A percentile compares a stretch with the other conserved stretches of the same genome.
These are phyloP conservation scores for Eremothecium cymbalariae DNA, from an alignment of 1,139 yeast species.

Conservation along the genomic window DNA sequence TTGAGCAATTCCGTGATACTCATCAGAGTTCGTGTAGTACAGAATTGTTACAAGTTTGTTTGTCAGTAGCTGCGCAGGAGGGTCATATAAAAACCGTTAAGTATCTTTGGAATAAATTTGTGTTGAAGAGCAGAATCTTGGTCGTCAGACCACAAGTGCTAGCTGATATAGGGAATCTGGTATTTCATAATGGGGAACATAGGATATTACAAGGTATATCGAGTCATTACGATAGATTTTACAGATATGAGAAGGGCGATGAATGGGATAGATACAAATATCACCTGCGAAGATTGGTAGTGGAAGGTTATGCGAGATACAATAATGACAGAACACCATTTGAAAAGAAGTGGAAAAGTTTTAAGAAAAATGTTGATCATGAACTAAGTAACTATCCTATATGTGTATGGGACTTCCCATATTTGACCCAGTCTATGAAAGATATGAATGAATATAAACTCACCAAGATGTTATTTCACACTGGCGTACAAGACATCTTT, in stretches of 20 bases:
- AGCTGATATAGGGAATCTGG: slow-evolving; percentile 23
- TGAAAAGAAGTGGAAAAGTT: slow-evolving; percentile 29
- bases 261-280: slow-evolving; percentile 15
- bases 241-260: slow-evolving; percentile 6
- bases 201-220: slow-evolving; percentile 21
- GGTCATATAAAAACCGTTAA: slow-evolving; percentile 25
- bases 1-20: slow-evolving; percentile 13
- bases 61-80: slow-evolving; percentile 23
- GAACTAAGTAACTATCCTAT: slow-evolving; percentile 12
- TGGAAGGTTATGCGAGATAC: slow-evolving; percentile 27
- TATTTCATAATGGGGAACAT: slow-evolving; percentile 18
- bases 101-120: slow-evolving; percentile 28
- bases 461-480: slow-evolving; percentile 16
- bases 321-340: slow-evolving; percentile 17
- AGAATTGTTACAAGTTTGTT: slow-evolving; percentile 19
- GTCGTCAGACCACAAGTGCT: slow-evolving; percentile 20
- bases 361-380: slow-evolving; percentile 26
- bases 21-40: slow-evolving; percentile 20
- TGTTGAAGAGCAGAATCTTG: slow-evolving; percentile 17
- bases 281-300: slow-evolving; percentile 21
- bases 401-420: slow-evolving; percentile 27
- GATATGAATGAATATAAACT: slow-evolving; percentile 10
- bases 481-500: slow-evolving; percentile 14
- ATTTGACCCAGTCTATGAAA: slow-evolving; percentile 15
- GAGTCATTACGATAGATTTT: slow-evolving; percentile 17